A percentile compares a stretch with the other conserved stretches of the same genome.
Conservation (phyloP, 495 filamentous ascomycete genomes). For the Aspergillus homomorphus region DNA sequence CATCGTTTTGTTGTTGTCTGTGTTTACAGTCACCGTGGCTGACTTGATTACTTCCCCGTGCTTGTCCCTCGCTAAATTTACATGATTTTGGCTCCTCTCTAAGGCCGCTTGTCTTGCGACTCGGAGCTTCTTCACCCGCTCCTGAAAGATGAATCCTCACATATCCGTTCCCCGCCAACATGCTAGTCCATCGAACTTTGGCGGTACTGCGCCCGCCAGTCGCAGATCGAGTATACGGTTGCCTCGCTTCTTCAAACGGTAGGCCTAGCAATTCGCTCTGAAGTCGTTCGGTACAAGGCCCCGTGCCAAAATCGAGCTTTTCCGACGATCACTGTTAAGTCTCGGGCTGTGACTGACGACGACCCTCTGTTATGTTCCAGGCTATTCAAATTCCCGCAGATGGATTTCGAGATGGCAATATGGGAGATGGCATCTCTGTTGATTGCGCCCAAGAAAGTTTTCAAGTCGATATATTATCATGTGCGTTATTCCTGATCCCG, state of each 20-base stretch:
- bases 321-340: neutral
- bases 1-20: no score
- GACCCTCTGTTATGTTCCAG: constrained; percentile 23
- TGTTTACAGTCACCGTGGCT: no score
- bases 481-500: constrained; percentile 37
- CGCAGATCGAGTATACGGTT: constrained; percentile 53
- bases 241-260: constrained; percentile 58
- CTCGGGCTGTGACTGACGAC: constrained; percentile 10
- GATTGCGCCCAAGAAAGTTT: constrained; percentile 74
- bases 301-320: neutral
- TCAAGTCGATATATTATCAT: constrained; percentile 74
- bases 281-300: neutral
- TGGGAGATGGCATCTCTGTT: constrained; percentile 77
- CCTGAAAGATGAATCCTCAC: constrained; percentile 56
- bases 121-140: constrained; percentile 3
- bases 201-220: constrained; percentile 44
- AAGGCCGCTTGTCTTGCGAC: constrained; percentile 14
- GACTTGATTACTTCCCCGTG: no score
- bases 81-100: constrained; percentile 10
- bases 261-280: neutral
- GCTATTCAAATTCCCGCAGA: constrained; percentile 65
- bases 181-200: constrained; percentile 52
- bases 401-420: constrained; percentile 73
- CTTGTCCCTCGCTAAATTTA: no score
- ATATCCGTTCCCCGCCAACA: constrained; percentile 61